Evolutionary conservation across 1,139 yeast species (phyloP).

Genomic region (Lodderomyces metapsilosis): DNA sequence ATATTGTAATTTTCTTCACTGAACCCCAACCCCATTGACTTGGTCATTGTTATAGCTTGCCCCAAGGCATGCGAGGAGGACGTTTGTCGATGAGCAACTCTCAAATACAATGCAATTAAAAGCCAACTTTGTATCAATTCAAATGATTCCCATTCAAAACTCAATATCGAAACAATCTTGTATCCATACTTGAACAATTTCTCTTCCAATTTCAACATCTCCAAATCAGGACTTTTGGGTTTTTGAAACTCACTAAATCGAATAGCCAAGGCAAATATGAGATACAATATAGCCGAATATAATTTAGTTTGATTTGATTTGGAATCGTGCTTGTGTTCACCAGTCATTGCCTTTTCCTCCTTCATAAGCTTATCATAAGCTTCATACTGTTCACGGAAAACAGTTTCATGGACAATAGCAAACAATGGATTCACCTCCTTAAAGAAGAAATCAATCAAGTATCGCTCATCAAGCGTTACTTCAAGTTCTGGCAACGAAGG

Average conservation of each 20-base stretch:
- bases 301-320: constrained; percentile 38
- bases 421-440: constrained; percentile 53
- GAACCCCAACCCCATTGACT: constrained; percentile 56
- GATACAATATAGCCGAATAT: constrained; percentile 51
- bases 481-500: constrained; percentile 33
- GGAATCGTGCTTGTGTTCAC: constrained; percentile 14
- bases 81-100: constrained; percentile 58
- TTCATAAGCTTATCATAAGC: constrained; percentile 28
- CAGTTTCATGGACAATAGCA: constrained; percentile 53
- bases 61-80: constrained; percentile 54
- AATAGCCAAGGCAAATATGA: constrained; percentile 52
- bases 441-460: constrained; percentile 43
- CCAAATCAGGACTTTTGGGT: constrained; percentile 33
- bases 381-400: constrained; percentile 51
- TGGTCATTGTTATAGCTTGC: constrained; percentile 52
- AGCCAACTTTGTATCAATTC: constrained; percentile 68
- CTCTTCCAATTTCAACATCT: constrained; percentile 45
- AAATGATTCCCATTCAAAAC: constrained; percentile 68
- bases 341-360: constrained; percentile 9
- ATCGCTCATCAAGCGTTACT: constrained; percentile 16
- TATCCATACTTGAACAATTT: constrained; percentile 50
- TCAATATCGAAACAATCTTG: constrained; percentile 44
- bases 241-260: constrained; percentile 51
- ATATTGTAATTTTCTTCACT: constrained; percentile 18
- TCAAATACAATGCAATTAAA: constrained; percentile 50